Evolutionary conservation across 2,329 filamentous ascomycete genomes (phyloP), one percentile per base, ranked within the genome.

Genomic region (Knufia petricola): DNA sequence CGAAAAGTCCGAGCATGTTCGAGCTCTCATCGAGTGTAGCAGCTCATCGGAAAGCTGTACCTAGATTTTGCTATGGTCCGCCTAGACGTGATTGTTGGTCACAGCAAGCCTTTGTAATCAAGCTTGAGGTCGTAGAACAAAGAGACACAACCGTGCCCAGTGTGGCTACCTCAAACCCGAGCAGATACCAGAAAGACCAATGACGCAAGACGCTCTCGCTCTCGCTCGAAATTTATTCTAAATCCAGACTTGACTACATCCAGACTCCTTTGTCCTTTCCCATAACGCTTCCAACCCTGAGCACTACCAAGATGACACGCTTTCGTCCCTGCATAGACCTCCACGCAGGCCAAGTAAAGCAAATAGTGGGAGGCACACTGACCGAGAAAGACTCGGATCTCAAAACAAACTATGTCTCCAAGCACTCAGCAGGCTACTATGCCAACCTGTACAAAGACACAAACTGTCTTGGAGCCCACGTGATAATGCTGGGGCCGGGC

Each of bases 311-410:
- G 7, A 95, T 98, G 92, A 96, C 92, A 2, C 81, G 83, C 59
- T 98, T 98, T 63, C 78, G 92, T 32, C 92, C 92, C 17, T 98
- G 92, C 64, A 96, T 98, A 67, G 92, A 98, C 69, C 78, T 98
- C 46, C 92, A 98, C 67, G 84, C 89, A n/a, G 92, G 92, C 12
- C 84, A 90, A 64, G 92, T 98, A 51, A 98, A 98, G 73, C 92
- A 98, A 67, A 98, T 98, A 59, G 89, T 98, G 34, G 92, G 92
- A 58, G 90, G 92, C 51, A 96, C 92, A 1, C 77, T 98, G 53
- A 84, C 84, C 68, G 77, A 77, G 63, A 66, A 75, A 7, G 54
- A 52, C 26, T 77, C 78, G 1, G 74, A 78, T 49, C 76, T 96
- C 49, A 84, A 87, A 69, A 96, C 90, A 41, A 98, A 98, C 68